These are phyloP conservation scores for Fusarium acutatum DNA, from an alignment of 2,329 filamentous ascomycete genomes.

Conservation along the genomic window DNA sequence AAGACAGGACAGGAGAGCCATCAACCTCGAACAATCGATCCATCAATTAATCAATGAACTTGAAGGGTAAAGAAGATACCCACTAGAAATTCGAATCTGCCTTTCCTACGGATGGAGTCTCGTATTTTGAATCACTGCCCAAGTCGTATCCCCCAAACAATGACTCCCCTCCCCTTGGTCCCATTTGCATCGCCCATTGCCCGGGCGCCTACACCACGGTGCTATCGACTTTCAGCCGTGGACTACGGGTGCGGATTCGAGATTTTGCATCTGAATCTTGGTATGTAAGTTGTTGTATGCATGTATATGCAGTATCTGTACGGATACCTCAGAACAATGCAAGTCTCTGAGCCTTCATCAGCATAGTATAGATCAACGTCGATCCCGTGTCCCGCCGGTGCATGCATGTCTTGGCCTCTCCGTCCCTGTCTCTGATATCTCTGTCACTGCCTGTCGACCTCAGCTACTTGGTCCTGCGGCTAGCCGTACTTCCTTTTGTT, in stretches of 20 bases:
- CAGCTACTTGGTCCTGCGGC: background rate
- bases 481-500: background rate
- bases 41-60: background rate
- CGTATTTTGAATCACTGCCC: background rate
- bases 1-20: background rate
- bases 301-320: background rate
- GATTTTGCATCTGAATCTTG: slow-evolving; percentile 40
- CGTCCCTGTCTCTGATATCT: background rate
- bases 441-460: background rate
- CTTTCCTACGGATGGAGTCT: background rate
- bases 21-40: background rate
- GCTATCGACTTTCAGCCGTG: slow-evolving; percentile 5
- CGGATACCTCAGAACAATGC: slow-evolving; percentile 17
- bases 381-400: slow-evolving; percentile 27
- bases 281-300: background rate
- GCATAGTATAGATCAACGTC: slow-evolving; percentile 35
- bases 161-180: background rate
- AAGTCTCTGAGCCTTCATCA: slow-evolving; percentile 15
- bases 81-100: background rate
- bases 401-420: slow-evolving; percentile 16
- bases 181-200: background rate
- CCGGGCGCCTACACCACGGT: background rate
- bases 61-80: background rate
- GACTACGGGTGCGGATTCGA: slow-evolving; percentile 23
- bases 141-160: background rate